Evolutionary conservation across 495 filamentous ascomycete species (phyloP).

Genomic region (Aspergillus nanangensis): DNA sequence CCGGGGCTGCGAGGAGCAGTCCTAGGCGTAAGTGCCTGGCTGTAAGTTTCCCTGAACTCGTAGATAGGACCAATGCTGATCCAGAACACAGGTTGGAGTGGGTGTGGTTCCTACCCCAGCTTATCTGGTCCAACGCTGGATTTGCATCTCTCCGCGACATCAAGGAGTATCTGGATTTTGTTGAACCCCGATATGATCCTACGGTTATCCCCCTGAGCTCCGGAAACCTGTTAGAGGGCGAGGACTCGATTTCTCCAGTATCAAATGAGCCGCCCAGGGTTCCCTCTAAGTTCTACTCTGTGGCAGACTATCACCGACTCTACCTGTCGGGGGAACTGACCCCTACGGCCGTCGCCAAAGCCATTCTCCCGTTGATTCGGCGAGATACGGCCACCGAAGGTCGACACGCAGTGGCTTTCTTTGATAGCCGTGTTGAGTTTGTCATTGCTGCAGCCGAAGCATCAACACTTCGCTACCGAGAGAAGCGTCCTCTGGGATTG

Average conservation of each 20-base stretch:
- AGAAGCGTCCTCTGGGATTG: constrained; percentile 54
- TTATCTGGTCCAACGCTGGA: constrained; percentile 63
- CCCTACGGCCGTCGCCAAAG: constrained; percentile 62
- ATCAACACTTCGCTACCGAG: constrained; percentile 63
- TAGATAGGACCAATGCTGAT: not conserved
- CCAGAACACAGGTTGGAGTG: constrained; percentile 1
- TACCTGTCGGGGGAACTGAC: constrained; percentile 64
- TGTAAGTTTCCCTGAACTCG: constrained; percentile 17
- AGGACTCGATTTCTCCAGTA: not conserved
- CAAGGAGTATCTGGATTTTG: constrained; percentile 38
- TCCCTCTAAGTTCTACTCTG: constrained; percentile 61
- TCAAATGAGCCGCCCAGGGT: too few species aligned
- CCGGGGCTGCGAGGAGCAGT: constrained; percentile 34
- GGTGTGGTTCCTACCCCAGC: constrained; percentile 30
- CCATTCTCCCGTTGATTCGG: constrained; percentile 63
- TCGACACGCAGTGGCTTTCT: constrained; percentile 64
- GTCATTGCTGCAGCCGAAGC: constrained; percentile 62
- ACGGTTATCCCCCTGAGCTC: constrained; percentile 57
- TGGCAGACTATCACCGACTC: constrained; percentile 65
- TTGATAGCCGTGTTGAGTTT: constrained; percentile 49
- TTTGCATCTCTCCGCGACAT: constrained; percentile 53
- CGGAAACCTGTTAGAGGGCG: not conserved
- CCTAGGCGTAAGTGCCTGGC: constrained; percentile 25
- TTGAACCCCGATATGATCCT: constrained; percentile 60
- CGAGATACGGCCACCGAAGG: constrained; percentile 44